Base-by-base conservation (phyloP, 129 eudicot species). In the Escallonia rubra region DNA sequence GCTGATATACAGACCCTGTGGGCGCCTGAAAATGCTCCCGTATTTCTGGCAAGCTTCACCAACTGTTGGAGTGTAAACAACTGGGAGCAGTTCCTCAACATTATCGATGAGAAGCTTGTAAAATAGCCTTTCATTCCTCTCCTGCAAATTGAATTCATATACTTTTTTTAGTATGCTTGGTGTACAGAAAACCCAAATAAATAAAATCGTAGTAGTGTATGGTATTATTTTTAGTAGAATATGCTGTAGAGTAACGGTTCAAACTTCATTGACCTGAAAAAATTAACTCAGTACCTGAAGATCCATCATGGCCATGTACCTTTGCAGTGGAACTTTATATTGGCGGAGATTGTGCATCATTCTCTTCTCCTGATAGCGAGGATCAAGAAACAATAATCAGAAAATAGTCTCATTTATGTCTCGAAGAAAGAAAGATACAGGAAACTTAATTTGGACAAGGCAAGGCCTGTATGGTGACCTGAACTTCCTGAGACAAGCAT, bases 21-120 rank as follows among this genome's bases (percentile, higher is more conserved):
- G 97, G 53, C 90, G 97, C 40, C 85, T 85, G 57, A 85, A 91
- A 74, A 91, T 88, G 82, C 93, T 85, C 16, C 96, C 96, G 39
- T 85, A 91, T 78, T 91, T 85, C 80, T 91, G 97, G 83, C 97
- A 91, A 42, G 97, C 97, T 79, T 91, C 97, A 54, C 97, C 97
- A 39, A 91, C 96, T 3, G 81, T 75, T 47, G 97, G 97, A 73
- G 97, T 85, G 75, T 91, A 91, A 57, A 91, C 96, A 50, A 87
- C 66, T 0, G 97, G 97, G 48, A 91, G 93, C 15, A 91, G 70
- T 51, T 91, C 97, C 80, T 91, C 97, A 16, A 91, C 97, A 63
- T 91, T 72, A 60, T 91, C 97, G 10, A 87, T 82, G 4, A 91
- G 83, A 74, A 91, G 88, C 77, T 91, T 91, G 85, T 91, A 91